phyloP scores from a whole-genome alignment of 441 rosid genomes.

The Rhodomyrtus psidioides region DNA sequence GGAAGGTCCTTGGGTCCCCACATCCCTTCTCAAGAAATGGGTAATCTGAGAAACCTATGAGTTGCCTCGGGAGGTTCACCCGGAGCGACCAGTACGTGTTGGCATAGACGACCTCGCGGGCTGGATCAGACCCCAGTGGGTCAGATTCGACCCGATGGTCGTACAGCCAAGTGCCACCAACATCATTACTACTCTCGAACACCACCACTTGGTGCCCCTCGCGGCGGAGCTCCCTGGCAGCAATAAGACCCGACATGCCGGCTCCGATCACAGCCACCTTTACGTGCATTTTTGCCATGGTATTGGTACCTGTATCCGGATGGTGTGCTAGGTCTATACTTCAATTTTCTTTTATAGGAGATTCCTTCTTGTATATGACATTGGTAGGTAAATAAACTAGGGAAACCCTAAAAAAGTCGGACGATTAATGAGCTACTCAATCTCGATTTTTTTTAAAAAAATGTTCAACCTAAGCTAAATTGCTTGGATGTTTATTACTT shows the following conservation, averaged over 20 bases:
- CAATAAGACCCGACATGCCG: not conserved
- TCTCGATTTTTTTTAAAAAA: not conserved
- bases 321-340: not conserved
- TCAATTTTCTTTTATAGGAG: not conserved
- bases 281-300: not conserved
- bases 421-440: too few species aligned
- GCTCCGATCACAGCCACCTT: slow-evolving; percentile 10
- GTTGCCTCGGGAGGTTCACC: slow-evolving; percentile 4
- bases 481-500: not conserved
- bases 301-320: not conserved
- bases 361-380: not conserved
- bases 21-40: not conserved
- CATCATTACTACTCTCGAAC: not conserved
- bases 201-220: slow-evolving; percentile 1
- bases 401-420: too few species aligned
- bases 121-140: not conserved
- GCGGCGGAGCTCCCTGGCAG: not conserved
- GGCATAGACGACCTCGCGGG: not conserved
- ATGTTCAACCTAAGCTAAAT: not conserved
- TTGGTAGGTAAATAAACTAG: too few species aligned
- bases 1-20: slow-evolving; percentile 1
- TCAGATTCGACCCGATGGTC: not conserved
- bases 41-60: slow-evolving; percentile 5
- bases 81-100: not conserved
- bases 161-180: slow-evolving; percentile 3